These are phyloP conservation scores for Cnidoscolus chayamansa DNA, from an alignment of 441 rosid species.

Conservation along the genomic window DNA sequence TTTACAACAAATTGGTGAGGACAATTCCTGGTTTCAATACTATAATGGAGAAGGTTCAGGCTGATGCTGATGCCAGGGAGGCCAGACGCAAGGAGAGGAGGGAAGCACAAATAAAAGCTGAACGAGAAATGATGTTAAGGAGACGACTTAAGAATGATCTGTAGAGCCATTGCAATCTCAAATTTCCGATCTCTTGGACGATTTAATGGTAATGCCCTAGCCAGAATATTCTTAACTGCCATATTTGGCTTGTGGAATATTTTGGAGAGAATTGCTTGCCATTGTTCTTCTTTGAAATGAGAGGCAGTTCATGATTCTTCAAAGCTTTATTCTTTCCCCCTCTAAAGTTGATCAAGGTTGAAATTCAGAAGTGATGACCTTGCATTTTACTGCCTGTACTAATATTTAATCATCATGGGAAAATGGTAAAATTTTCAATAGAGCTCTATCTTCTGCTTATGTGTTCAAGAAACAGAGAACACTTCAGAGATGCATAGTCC, in stretches of 20 bases:
- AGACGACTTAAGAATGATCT: neutral
- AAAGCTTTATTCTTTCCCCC: neutral
- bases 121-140: constrained; percentile 25
- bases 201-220: neutral
- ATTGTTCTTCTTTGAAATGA: neutral
- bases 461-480: neutral
- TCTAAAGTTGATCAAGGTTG: neutral
- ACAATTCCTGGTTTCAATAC: constrained; percentile 56
- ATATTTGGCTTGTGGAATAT: neutral
- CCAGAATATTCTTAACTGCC: neutral
- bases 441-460: neutral
- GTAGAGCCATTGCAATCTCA: constrained; percentile 1
- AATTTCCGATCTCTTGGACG: neutral
- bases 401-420: neutral
- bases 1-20: constrained; percentile 33
- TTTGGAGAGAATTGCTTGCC: neutral
- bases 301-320: neutral
- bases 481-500: neutral
- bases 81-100: constrained; percentile 38
- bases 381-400: neutral
- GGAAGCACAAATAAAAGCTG: constrained; percentile 38
- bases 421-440: neutral
- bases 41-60: constrained; percentile 51
- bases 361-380: constrained; percentile 9
- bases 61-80: constrained; percentile 34